Percentiles rank a stretch among this genome's conserved stretches.
These are phyloP conservation scores for Xanthoparmelia taractica DNA, from an alignment of 495 filamentous ascomycete species.

Conservation along the genomic window DNA sequence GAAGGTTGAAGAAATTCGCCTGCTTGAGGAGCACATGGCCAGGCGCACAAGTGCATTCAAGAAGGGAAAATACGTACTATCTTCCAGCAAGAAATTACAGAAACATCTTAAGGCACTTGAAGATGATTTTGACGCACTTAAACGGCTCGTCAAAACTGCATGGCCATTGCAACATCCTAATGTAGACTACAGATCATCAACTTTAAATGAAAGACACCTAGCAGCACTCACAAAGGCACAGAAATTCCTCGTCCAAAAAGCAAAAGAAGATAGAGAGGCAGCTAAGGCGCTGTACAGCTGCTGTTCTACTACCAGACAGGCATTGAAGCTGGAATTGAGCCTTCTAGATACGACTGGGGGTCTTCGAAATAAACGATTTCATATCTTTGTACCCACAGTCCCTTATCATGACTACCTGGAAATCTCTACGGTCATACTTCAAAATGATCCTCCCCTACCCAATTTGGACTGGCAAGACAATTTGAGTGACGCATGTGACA, in stretches of 20 bases:
- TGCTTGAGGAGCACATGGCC: not conserved
- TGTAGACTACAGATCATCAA: not conserved
- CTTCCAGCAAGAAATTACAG: not conserved
- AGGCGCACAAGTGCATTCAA: not conserved
- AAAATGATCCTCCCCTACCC: too few relatives aligned
- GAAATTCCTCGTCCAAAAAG: not conserved
- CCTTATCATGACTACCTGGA: not conserved
- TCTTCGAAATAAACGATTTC: not conserved
- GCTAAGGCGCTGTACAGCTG: not conserved
- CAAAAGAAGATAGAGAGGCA: not conserved
- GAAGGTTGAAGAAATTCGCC: not conserved
- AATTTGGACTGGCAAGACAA: too few relatives aligned
- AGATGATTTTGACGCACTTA: not conserved
- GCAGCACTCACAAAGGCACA: not conserved
- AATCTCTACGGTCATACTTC: not conserved
- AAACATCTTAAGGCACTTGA: not conserved
- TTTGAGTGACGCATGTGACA: too few relatives aligned
- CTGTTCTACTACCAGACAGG: not conserved
- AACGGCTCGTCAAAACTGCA: not conserved
- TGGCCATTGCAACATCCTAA: not conserved
- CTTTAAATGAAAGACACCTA: not conserved
- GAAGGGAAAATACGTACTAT: slow-evolving; percentile 4
- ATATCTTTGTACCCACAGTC: not conserved
- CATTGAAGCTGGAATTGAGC: not conserved
- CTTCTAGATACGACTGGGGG: not conserved